Base-by-base conservation (phyloP, 1,284 basidiomycete genomes). In the Melanopsichium pennsylvanicum region DNA sequence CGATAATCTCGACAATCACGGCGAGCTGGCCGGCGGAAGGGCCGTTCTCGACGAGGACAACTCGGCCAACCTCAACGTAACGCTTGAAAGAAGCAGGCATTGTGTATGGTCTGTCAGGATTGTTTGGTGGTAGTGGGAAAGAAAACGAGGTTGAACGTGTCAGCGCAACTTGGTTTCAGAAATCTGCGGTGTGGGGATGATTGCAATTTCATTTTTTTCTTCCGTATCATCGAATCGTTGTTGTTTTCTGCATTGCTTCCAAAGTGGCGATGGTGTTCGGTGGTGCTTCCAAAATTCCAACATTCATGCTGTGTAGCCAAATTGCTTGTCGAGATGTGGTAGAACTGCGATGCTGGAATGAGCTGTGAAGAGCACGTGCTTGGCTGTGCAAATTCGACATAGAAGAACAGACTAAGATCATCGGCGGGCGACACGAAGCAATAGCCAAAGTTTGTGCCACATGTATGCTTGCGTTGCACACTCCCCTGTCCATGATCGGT, bases 41-140 rank as follows among this genome's bases (percentile, higher is more conserved):
- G 69, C 94, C 95, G 70, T 89, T 84, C 84, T 91, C 92, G 85
- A 97, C 87, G 85, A 97, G 92, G 83, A 97, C 92, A 74, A 97
- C 94, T 80, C 95, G 92, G 83, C 94, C 95, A 82, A 97, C 92
- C 88, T 97, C 91, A 83, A 97, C 94, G 85, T 94, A 97, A 72
- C 93, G 92, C 85, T 90, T 90, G 87, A 97, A 97, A 41, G 76
- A 73, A 46, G 57, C 62, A 72, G 66, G 66, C 74, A 75, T 75
- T 57, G 42, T 70, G 64, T 57, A 58, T 55, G 55, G 58, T 57
- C 58, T 68, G 48, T 23, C 36, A 26, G 15, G 33, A 36, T 21
- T 31, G 9, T 26, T 27, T 22, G 21, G 25, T 19, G 13, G 31
- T 12, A 27, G 21, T 39, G 40, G 18, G 21, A 33, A 29, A 19